Conservation (phyloP, 129 eudicot genomes). For the Artemisia annua region DNA sequence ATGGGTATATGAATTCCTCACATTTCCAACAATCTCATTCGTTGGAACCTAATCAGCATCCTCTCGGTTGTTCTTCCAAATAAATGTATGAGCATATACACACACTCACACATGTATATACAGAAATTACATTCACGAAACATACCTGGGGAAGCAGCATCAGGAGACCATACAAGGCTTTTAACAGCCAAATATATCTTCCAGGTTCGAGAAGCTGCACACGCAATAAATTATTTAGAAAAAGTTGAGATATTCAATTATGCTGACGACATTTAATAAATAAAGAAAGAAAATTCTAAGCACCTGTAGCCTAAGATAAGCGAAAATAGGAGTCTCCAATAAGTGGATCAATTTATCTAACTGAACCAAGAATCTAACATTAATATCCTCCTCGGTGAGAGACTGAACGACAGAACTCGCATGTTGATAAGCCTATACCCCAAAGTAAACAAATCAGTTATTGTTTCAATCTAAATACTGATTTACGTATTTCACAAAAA, state of each 20-base stretch:
- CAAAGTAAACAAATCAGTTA: slow-evolving; percentile 27
- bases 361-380: slow-evolving; percentile 83
- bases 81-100: not conserved
- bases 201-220: slow-evolving; percentile 97
- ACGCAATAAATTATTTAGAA: not conserved
- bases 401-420: slow-evolving; percentile 85
- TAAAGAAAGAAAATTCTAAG: not conserved
- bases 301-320: slow-evolving; percentile 95
- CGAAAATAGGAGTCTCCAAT: slow-evolving; percentile 92
- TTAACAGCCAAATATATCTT: slow-evolving; percentile 79
- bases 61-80: no score
- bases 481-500: not conserved
- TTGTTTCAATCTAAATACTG: not conserved
- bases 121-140: slow-evolving; percentile 4
- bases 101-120: not conserved
- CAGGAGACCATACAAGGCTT: slow-evolving; percentile 86
- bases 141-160: slow-evolving; percentile 95
- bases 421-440: slow-evolving; percentile 72
- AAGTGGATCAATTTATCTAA: slow-evolving; percentile 82
- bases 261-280: not conserved
- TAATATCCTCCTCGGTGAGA: slow-evolving; percentile 85
- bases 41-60: no score
- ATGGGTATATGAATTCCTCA: no score
- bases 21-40: no score
- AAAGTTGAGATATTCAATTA: not conserved